These are phyloP conservation scores for Phytopythium boreale DNA, from an alignment of 352 stramenopile species.

Conservation along the genomic window DNA sequence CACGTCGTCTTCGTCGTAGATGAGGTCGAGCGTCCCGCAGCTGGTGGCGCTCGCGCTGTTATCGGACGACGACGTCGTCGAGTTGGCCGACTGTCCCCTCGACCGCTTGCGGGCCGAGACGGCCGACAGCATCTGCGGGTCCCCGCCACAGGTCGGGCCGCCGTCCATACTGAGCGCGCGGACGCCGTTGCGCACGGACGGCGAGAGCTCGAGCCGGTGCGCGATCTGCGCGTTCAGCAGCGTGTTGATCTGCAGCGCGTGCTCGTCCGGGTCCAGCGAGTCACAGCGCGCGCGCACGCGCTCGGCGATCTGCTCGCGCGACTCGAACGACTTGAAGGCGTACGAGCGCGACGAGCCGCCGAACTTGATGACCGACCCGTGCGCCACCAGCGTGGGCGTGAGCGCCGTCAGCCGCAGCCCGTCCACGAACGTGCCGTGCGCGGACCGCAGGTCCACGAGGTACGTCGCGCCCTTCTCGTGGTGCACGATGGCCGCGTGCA, in stretches of 20 bases:
- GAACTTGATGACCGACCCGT: constrained; percentile 71
- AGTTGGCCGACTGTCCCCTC: constrained; percentile 49
- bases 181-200: constrained; percentile 42
- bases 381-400: constrained; percentile 63
- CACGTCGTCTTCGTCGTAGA: constrained; percentile 25
- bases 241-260: constrained; percentile 74
- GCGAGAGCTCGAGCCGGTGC: constrained; percentile 71
- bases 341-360: constrained; percentile 76
- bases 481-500: constrained; percentile 73
- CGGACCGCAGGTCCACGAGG: constrained; percentile 73
- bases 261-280: constrained; percentile 53
- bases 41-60: constrained; percentile 41
- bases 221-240: constrained; percentile 77
- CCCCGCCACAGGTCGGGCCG: background rate
- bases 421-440: constrained; percentile 78
- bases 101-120: constrained; percentile 41
- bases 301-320: constrained; percentile 65
- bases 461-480: constrained; percentile 74
- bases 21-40: constrained; percentile 36
- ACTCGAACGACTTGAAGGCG: constrained; percentile 83
- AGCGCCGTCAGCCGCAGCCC: constrained; percentile 50
- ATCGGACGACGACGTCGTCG: constrained; percentile 42
- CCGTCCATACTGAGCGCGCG: constrained; percentile 4
- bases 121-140: background rate
- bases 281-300: constrained; percentile 42